Conservation (phyloP, 805 yeast genomes). For the Candida jianshihensis region DNA sequence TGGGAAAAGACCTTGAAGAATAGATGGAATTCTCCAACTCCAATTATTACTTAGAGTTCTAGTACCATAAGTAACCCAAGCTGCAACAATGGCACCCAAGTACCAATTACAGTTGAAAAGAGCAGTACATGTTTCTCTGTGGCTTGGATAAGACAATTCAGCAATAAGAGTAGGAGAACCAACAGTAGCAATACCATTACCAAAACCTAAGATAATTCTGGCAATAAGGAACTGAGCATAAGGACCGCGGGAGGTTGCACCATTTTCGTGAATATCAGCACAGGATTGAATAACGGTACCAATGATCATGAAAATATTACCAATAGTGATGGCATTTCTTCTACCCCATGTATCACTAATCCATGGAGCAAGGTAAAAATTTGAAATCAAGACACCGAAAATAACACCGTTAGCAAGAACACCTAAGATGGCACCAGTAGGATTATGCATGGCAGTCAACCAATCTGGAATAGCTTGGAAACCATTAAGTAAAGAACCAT, state of each 20-base stretch:
- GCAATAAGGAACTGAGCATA: conserved; percentile 16
- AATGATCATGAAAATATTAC: conserved; percentile 18
- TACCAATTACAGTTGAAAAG: conserved; percentile 29
- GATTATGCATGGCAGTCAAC: conserved; percentile 32
- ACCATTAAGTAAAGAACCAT: conserved; percentile 44
- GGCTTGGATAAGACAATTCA: conserved; percentile 44
- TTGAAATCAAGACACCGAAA: conserved; percentile 33
- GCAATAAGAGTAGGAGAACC: conserved; percentile 46
- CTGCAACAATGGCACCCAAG: conserved; percentile 46
- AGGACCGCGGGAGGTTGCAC: neutral
- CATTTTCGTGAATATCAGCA: conserved; percentile 12
- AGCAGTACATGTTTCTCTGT: conserved; percentile 20
- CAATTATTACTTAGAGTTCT: conserved; percentile 24
- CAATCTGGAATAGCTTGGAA: conserved; percentile 39
- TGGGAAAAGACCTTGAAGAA: conserved; percentile 43
- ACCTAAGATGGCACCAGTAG: conserved; percentile 34
- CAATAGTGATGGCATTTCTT: conserved; percentile 24
- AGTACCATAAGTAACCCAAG: conserved; percentile 45
- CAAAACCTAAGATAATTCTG: conserved; percentile 44
- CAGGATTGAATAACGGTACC: conserved; percentile 24
- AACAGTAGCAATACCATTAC: conserved; percentile 35
- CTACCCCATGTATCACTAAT: conserved; percentile 35
- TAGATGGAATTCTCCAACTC: conserved; percentile 52
- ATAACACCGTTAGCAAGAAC: conserved; percentile 34
- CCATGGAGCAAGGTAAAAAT: conserved; percentile 23